These are phyloP conservation scores for Suillus decipiens DNA, from an alignment of 768 basidiomycete genomes.

Conservation along the genomic window DNA sequence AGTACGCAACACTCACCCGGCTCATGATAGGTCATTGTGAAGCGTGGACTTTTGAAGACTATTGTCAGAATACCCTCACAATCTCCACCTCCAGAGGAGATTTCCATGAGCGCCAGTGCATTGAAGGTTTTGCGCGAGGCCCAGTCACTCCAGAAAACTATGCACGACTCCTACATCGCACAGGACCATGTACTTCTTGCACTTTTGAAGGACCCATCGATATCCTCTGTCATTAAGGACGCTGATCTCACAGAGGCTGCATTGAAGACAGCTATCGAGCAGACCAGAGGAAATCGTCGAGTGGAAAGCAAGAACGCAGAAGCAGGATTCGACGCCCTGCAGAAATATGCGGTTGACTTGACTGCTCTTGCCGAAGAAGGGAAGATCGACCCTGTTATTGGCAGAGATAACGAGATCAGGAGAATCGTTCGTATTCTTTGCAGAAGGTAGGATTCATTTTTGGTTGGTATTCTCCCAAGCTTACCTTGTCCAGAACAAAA, in stretches of 20 bases:
- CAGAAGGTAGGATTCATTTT: constrained; percentile 50
- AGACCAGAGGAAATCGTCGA: constrained; percentile 79
- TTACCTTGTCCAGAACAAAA: constrained; percentile 68
- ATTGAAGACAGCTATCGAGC: constrained; percentile 75
- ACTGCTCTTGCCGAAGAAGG: constrained; percentile 88
- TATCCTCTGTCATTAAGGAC: constrained; percentile 74
- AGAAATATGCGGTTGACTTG: constrained; percentile 86
- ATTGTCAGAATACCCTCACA: constrained; percentile 85
- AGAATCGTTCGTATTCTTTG: constrained; percentile 83
- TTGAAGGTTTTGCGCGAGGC: constrained; percentile 75
- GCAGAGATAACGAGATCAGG: constrained; percentile 90
- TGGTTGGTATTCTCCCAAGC: neutral
- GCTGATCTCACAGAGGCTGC: constrained; percentile 68
- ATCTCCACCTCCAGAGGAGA: constrained; percentile 83
- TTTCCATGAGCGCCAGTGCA: constrained; percentile 56
- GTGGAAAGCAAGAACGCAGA: constrained; percentile 88
- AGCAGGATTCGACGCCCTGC: constrained; percentile 89
- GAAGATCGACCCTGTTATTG: constrained; percentile 94
- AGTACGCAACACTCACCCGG: neutral
- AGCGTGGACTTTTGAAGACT: constrained; percentile 70
- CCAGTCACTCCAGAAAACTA: constrained; percentile 73
- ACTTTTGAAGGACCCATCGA: constrained; percentile 70
- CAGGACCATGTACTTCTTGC: constrained; percentile 91
- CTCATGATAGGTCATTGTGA: constrained; percentile 49
- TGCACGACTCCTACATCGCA: constrained; percentile 90